Evolutionary conservation across 2,329 filamentous ascomycete species (phyloP).

Genomic region (Shiraia sp.): DNA sequence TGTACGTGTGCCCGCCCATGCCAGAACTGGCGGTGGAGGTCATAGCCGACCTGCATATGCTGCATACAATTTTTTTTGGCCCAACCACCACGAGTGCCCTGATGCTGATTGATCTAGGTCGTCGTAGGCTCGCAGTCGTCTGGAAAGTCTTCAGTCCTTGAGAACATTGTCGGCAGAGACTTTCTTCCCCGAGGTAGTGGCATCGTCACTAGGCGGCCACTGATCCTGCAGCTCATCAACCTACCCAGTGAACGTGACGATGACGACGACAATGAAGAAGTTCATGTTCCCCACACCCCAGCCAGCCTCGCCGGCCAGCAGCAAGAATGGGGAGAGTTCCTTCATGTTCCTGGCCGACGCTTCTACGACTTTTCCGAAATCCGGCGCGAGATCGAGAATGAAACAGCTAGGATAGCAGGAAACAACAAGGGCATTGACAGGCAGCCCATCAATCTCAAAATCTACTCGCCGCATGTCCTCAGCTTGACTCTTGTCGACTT

Average conservation of each 20-base stretch:
- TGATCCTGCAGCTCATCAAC: conserved; percentile 98
- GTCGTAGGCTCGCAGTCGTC: conserved; percentile 98
- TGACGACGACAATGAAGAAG: conserved; percentile 65
- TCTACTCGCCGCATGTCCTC: conserved; percentile 95
- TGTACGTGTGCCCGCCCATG: conserved; percentile 82
- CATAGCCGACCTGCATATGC: conserved; percentile 12
- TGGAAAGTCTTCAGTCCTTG: conserved; percentile 96
- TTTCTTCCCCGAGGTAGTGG: conserved; percentile 95
- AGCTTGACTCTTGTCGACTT: conserved; percentile 96
- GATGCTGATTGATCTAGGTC: conserved; percentile 64
- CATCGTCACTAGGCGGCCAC: conserved; percentile 90
- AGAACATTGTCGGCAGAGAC: conserved; percentile 97
- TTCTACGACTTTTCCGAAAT: conserved; percentile 93
- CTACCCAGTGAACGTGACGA: conserved; percentile 76
- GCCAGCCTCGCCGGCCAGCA: conserved; percentile 70
- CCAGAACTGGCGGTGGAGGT: conserved; percentile 12
- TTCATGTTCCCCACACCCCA: conserved; percentile 74
- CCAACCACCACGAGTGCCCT: neutral
- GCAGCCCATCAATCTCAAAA: conserved; percentile 96
- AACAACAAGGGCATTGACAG: conserved; percentile 98
- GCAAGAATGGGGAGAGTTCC: conserved; percentile 90
- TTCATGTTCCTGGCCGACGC: conserved; percentile 86
- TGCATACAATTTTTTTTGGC: conserved; percentile 5
- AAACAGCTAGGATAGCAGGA: conserved; percentile 91
- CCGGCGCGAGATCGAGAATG: conserved; percentile 94